Percentiles rank a stretch among this genome's conserved stretches.
phyloP scores from a whole-genome alignment of 2,329 filamentous ascomycete species.

The Aspergillus tanneri region DNA sequence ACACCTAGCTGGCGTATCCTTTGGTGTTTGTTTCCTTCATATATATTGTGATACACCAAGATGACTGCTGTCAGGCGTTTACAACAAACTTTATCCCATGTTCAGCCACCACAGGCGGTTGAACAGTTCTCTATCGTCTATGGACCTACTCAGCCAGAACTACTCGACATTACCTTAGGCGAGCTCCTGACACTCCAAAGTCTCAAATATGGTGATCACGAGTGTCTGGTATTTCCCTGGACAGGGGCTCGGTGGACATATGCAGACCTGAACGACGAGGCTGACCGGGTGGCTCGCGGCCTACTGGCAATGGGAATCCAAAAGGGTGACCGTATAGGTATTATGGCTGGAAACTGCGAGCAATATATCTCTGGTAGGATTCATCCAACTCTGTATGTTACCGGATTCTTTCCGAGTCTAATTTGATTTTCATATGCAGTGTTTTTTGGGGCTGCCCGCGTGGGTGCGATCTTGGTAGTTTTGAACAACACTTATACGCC shows the following conservation, averaged over 20 bases:
- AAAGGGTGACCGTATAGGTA: conserved; percentile 68
- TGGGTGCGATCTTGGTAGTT: conserved; percentile 70
- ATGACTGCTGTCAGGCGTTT: conserved; percentile 33
- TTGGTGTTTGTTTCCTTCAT: background rate
- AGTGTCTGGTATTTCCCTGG: conserved; percentile 73
- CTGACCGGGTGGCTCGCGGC: conserved; percentile 62
- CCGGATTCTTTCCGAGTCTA: too few species aligned
- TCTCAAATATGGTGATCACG: conserved; percentile 61
- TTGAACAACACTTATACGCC: conserved; percentile 81
- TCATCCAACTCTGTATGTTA: too few species aligned
- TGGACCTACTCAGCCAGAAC: conserved; percentile 66
- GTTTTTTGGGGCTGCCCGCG: conserved; percentile 68
- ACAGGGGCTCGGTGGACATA: conserved; percentile 73
- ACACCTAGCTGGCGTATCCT: background rate
- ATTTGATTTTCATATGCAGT: too few species aligned
- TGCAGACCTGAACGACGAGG: conserved; percentile 62
- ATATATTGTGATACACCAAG: background rate
- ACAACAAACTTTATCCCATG: conserved; percentile 32
- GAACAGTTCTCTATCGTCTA: conserved; percentile 58
- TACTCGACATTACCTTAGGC: conserved; percentile 69
- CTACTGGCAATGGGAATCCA: conserved; percentile 66
- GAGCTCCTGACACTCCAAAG: conserved; percentile 72
- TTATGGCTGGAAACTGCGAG: conserved; percentile 67
- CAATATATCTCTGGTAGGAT: conserved; percentile 61
- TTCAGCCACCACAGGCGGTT: conserved; percentile 19